Evolutionary conservation across 2,329 filamentous ascomycete genomes (phyloP), one percentile per base, ranked within the genome.

Genomic region (Fusarium sp.): DNA sequence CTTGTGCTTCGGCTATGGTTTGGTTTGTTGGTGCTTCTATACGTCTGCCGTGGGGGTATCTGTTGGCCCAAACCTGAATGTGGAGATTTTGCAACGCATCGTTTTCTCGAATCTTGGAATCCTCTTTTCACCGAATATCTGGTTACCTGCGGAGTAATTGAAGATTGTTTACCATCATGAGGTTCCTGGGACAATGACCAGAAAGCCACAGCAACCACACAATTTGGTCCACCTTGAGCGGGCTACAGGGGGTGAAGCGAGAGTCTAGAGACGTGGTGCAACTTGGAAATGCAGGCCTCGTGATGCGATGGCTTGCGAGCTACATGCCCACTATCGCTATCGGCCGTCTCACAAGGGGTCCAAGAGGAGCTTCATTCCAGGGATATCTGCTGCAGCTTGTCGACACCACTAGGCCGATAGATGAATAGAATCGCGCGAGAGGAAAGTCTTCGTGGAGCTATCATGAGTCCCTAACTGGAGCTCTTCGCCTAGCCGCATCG

Each of bases 221-320:
- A 28, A 26, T 28, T 46, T 44, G 57, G 69, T 62, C 67, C 67
- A 70, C 67, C 57, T 38, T 30, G 28, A 61, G 67, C 67, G 63
- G 59, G 56, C 38, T 67, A 36, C 67, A 69, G 59, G 67, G 66
- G 67, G 63, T 70, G 54, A 70, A 70, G 67, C 63, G 58, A 70
- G 58, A 54, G 34, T 49, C 57, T 57, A 44, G 45, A 49, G 50
- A 65, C 51, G 49, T 68, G 42, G 67, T 61, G 52, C 47, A 70
- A 70, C 67, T 70, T 64, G 67, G 40, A 68, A 64, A 70, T 70
- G 67, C 62, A 70, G 59, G 67, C 67, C 67, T 64, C 62, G 67
- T 70, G 67, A 70, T 70, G 67, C 54, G 23, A 56, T 70, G 53
- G 61, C 37, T 66, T 69, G 55, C 65, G 44, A 51, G 47, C 47